Evolutionary conservation across 768 basidiomycete species (phyloP).

Genomic region (Psilocybe tampanensis): DNA sequence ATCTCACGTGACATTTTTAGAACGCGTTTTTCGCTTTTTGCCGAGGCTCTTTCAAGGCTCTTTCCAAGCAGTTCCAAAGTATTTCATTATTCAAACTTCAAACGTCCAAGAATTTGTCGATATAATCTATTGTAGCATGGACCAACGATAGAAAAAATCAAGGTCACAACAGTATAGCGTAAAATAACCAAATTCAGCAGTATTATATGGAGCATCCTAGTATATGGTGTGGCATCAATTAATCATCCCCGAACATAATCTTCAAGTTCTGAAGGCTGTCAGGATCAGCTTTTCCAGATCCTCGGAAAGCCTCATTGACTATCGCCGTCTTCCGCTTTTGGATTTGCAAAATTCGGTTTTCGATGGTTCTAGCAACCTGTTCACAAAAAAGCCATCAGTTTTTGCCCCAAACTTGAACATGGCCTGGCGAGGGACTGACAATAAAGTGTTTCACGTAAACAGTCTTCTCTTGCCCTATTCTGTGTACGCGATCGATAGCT

Average conservation of each 20-base stretch:
- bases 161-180: too few species aligned
- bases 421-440: too few species aligned
- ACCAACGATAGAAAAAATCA: too few species aligned
- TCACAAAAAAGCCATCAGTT: not conserved
- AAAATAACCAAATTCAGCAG: too few species aligned
- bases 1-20: not conserved
- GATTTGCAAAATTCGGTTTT: conserved; percentile 77
- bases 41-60: too few species aligned
- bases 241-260: conserved; percentile 69
- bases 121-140: too few species aligned
- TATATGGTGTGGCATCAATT: not conserved
- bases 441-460: conserved; percentile 88
- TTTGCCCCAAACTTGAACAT: not conserved
- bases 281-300: conserved; percentile 55
- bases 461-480: conserved; percentile 81
- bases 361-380: conserved; percentile 75
- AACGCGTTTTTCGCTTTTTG: too few species aligned
- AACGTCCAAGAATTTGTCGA: too few species aligned
- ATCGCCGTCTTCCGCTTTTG: conserved; percentile 89
- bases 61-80: too few species aligned
- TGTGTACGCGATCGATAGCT: conserved; percentile 87
- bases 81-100: too few species aligned
- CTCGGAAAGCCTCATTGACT: conserved; percentile 81
- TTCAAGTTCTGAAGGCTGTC: conserved; percentile 83
- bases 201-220: too few species aligned